Base-by-base conservation (phyloP, 1,139 yeast species). In the Candida dubliniensis region DNA sequence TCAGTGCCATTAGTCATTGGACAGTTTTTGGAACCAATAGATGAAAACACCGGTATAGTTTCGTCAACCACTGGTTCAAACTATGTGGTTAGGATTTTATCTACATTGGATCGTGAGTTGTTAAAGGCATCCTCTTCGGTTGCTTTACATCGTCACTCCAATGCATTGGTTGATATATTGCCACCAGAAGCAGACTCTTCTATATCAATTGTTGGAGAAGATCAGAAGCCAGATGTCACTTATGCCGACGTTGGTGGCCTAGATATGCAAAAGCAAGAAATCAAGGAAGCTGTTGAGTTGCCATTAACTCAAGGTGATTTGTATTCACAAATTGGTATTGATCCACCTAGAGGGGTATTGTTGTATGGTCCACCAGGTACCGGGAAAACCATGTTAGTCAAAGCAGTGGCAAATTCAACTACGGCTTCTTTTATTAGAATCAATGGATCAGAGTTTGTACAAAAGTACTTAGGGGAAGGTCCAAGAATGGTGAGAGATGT, bases 401-500 rank as follows among this genome's bases (percentile, higher is more conserved):
- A 95, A 68, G 99, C 99, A 0, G 99, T 95, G 41, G 99, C 99
- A 13, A 93, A 95, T 66, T 84, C 93, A 47, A 85, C 98, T 2
- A 88, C 96, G 2, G 99, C 99, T 1, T 78, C 97, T 6, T 95
- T 95, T 59, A 91, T 95, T 56, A 86, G 99, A 65, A 96, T 95
- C 30, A 95, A 90, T 56, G 99, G 99, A 44, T 91, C 98, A 0
- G 99, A 95, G 66, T 93, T 95, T 63, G 98, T 95, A 45, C 99
- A 95, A 65, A 95, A 95, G 67, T 95, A 95, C 64, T 79, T 95
- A 46, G 99, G 99, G 66, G 99, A 95, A 71, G 99, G 99, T 58
- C 98, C 99, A 48, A 82, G 99, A 71, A 93, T 95, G 98, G 99
- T 93, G 33, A 84, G 99, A 67, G 99, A 95, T 64, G 98, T 93